Base-by-base conservation (phyloP, 352 stramenopile genomes). In the Globisporangium megalacanthum region DNA sequence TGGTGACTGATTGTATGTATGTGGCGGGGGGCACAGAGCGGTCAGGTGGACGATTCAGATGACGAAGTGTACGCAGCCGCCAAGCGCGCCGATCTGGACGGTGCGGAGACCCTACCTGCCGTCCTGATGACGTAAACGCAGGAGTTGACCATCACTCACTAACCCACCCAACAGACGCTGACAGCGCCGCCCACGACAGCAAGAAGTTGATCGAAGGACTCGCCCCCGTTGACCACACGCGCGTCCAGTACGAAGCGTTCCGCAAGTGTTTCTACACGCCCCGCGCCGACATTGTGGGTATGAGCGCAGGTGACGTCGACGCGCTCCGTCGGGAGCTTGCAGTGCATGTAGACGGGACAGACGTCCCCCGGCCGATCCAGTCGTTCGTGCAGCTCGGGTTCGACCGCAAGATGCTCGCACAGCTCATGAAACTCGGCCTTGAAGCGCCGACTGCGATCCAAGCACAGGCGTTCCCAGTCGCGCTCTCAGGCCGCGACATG, bases 391-490 rank as follows among this genome's bases (percentile, higher is more conserved):
- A 93, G 36, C 64, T 83, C 4, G 75, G 73, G 1, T 75, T 94
- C 7, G 83, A 89, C 46, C 67, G 69, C 2, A 86, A 86, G 57
- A 77, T 91, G 63, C 65, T 94, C 17, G 69, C 65, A 11, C 67
- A 75, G 36, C 69, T 93, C 20, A 85, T 87, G 73, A 86, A 88
- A 60, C 69, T 87, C 1, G 73, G 70, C 6, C 62, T 93, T 4
- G 83, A 92, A 59, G 79, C 83, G 13, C 85, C 85, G 13, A 94
- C 85, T 14, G 70, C 83, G 19, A 94, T 94, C 65, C 85, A 94
- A 52, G 58, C 83, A 0, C 83, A 95, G 64, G 69, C 88, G n/a
- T 85, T 96, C 41, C 88, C 88, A 0, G 65, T 94, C 13, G 85
- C 86, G 4, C 61, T 96, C 50, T 80, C 70, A 0, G 87, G 87